These are phyloP conservation scores for Omphalotus guepiniiformis DNA, from an alignment of 768 basidiomycete genomes.

Conservation along the genomic window DNA sequence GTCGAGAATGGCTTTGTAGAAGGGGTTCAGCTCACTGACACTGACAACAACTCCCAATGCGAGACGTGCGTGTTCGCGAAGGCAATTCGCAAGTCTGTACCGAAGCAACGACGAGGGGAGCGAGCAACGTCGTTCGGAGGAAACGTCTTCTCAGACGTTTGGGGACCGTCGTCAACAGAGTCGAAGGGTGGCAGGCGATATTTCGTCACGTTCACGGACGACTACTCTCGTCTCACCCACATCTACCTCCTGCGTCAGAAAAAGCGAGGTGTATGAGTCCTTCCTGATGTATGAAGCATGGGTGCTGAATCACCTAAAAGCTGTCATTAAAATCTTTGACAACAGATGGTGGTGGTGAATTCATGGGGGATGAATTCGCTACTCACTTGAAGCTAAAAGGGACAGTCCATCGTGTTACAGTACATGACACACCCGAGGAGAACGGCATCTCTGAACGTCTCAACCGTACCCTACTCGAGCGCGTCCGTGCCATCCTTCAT, in stretches of 20 bases:
- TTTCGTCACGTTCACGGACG: slow-evolving; percentile 34
- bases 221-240: slow-evolving; percentile 23
- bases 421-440: slow-evolving; percentile 38
- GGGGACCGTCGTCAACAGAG: slow-evolving; percentile 36
- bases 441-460: slow-evolving; percentile 40
- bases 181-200: slow-evolving; percentile 25
- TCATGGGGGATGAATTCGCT: slow-evolving; percentile 29
- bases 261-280: slow-evolving; percentile 20
- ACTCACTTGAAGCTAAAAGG: slow-evolving; percentile 30
- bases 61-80: neutral
- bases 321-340: slow-evolving; percentile 27
- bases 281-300: slow-evolving; percentile 30
- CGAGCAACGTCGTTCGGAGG: slow-evolving; percentile 27
- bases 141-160: slow-evolving; percentile 37
- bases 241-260: slow-evolving; percentile 29
- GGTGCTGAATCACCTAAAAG: slow-evolving; percentile 25
- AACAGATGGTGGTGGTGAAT: slow-evolving; percentile 43
- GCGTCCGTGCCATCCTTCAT: slow-evolving; percentile 31
- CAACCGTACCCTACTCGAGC: slow-evolving; percentile 33
- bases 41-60: neutral
- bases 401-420: slow-evolving; percentile 31
- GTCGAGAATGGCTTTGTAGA: neutral
- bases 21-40: neutral
- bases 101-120: slow-evolving; percentile 25
- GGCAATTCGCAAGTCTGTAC: slow-evolving; percentile 9